Evolutionary conservation across 805 yeast genomes (phyloP), one percentile per base, ranked within the genome.

Genomic region (Myxozyma monticola): DNA sequence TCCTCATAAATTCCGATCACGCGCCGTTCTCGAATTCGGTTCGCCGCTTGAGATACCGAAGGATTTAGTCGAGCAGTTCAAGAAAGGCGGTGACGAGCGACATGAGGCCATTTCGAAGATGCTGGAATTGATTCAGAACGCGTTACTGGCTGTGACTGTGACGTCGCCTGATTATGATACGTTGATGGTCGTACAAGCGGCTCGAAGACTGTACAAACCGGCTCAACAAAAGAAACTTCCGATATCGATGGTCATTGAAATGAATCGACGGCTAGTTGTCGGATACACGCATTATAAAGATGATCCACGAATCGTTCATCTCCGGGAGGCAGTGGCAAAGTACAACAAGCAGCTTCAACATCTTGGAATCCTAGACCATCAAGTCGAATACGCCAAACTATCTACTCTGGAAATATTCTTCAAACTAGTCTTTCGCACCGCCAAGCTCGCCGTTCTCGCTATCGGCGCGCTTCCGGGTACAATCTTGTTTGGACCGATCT

Each of bases 21-120:
- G 99, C 61, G 97, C 96, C 2, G 96, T 91, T 15, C 78, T 93
- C 39, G 99, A 91, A 69, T 91, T 90, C 69, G 99, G 99, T 14
- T 76, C 81, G 49, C 96, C 96, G 6, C 80, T 90, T 48, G 84
- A 79, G 44, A 81, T 93, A 31, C 68, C 78, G 2, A 69, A 71
- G 21, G 79, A 77, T 33, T 71, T 88, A 48, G 86, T 88, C 3
- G 76, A 74, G 18, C 79, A 76, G 66, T 90, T 91, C 65, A 66
- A 76, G 15, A 64, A 73, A 18, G 75, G 75, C 10, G 84, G 88
- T 2, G 81, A 77, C n/a, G 81, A 84, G 14, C 81, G 83, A 51
- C 77, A 84, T 57, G 87, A 79, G 45, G 86, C 95, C 0, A 86
- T 90, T 8, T 79, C 78, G 52, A 83, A 83, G 44, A 70, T 89